phyloP scores from a whole-genome alignment of 352 stramenopile genomes.

The Aphanomyces cochlioides region DNA sequence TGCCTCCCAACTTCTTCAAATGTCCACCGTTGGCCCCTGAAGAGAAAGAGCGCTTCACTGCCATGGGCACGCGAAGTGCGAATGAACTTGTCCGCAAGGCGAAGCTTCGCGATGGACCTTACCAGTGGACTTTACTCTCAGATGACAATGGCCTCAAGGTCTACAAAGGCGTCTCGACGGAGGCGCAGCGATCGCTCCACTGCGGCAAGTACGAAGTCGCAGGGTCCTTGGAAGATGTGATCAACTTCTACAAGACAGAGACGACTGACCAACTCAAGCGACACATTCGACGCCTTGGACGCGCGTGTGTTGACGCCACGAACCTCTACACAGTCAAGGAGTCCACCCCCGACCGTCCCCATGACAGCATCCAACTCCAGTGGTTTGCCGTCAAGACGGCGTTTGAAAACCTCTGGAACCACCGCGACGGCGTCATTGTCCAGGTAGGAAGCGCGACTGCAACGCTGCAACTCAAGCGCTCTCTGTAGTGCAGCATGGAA shows the following conservation, averaged over 20 bases:
- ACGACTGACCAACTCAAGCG: background rate
- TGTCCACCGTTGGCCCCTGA: background rate
- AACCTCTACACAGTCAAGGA: background rate
- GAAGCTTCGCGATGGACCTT: background rate
- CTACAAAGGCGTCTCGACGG: background rate
- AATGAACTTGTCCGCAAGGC: background rate
- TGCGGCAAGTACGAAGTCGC: background rate
- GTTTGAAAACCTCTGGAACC: no score
- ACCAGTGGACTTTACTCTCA: background rate
- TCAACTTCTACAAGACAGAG: background rate
- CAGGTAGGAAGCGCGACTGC: no score
- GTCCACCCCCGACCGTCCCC: no score
- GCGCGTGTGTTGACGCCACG: background rate
- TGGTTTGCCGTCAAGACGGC: no score
- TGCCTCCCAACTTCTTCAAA: slow-evolving; percentile 12
- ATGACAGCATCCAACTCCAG: no score
- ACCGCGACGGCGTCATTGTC: no score
- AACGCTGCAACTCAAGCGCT: no score
- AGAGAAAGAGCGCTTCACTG: background rate
- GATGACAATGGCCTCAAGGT: slow-evolving; percentile 6
- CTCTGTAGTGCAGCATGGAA: no score
- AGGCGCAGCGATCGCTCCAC: background rate
- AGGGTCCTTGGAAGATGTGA: background rate
- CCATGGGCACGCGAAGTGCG: background rate
- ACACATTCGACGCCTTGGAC: background rate